Percentiles rank a stretch among this genome's conserved stretches.
These are phyloP conservation scores for Gossypium aridum DNA, from an alignment of 441 rosid species.

Conservation along the genomic window DNA sequence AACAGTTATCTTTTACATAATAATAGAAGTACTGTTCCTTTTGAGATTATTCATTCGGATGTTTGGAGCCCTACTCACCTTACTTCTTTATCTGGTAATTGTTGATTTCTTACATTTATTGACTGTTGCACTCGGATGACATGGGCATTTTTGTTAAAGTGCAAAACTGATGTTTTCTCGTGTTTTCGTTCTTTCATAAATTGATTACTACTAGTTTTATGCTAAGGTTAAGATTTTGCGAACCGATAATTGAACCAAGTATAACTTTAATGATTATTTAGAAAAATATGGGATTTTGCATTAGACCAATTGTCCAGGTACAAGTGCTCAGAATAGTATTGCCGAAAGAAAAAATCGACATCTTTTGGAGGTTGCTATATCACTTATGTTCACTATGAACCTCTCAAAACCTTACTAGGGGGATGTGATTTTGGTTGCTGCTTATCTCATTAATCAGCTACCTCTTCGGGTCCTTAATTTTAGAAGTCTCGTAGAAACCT, in stretches of 20 bases:
- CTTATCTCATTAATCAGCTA: neutral
- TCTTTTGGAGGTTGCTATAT: neutral
- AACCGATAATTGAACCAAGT: neutral
- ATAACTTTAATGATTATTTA: neutral
- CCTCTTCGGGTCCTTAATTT: neutral
- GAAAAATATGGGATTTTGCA: neutral
- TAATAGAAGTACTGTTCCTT: neutral
- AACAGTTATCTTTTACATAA: neutral
- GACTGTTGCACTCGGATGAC: neutral
- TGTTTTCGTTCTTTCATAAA: neutral
- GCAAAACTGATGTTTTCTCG: neutral
- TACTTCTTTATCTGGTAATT: neutral
- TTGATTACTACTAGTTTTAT: neutral
- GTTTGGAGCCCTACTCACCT: neutral
- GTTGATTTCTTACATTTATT: neutral
- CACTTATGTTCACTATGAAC: neutral
- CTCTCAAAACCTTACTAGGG: neutral
- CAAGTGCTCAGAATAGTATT: neutral
- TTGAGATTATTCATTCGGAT: neutral
- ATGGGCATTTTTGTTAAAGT: neutral
- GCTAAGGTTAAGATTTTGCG: neutral
- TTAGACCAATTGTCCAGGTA: neutral
- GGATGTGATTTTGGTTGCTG: neutral
- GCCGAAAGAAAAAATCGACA: neutral
- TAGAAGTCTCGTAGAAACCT: neutral